phyloP scores from a whole-genome alignment of 2,329 filamentous ascomycete genomes.

The Chalaropsis thielavioides region DNA sequence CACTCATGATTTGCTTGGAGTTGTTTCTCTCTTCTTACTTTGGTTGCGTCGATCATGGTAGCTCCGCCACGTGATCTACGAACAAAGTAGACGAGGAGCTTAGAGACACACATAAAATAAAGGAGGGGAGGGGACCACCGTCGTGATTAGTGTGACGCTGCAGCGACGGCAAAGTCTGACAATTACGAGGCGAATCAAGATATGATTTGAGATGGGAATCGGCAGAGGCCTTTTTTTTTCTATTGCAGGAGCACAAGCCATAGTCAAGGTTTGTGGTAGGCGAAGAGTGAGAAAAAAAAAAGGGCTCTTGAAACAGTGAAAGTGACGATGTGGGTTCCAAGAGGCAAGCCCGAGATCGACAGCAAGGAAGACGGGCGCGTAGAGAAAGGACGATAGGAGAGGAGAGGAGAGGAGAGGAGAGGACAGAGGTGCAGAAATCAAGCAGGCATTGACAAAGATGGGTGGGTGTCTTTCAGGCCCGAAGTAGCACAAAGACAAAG shows the following conservation, averaged over 20 bases:
- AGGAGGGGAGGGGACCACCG: background rate
- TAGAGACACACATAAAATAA: background rate
- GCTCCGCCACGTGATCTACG: background rate
- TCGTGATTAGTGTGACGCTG: background rate
- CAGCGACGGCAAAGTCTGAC: background rate
- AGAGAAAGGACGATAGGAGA: background rate
- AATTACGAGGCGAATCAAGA: background rate
- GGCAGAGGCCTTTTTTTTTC: background rate
- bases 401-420: background rate
- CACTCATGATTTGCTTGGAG: background rate
- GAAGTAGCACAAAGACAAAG: background rate
- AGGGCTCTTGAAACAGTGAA: background rate
- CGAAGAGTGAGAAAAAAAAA: background rate
- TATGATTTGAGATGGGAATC: background rate
- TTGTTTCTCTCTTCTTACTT: background rate
- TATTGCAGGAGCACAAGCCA: background rate
- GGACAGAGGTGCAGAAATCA: background rate
- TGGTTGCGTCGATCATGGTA: background rate
- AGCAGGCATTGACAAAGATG: background rate
- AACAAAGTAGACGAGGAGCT: background rate
- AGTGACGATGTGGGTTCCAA: background rate
- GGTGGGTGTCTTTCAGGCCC: background rate
- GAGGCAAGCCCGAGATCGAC: background rate
- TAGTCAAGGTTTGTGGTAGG: background rate
- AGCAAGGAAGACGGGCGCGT: background rate